These are phyloP conservation scores for Chalciporus chontae DNA, from an alignment of 768 basidiomycete species.

Conservation along the genomic window DNA sequence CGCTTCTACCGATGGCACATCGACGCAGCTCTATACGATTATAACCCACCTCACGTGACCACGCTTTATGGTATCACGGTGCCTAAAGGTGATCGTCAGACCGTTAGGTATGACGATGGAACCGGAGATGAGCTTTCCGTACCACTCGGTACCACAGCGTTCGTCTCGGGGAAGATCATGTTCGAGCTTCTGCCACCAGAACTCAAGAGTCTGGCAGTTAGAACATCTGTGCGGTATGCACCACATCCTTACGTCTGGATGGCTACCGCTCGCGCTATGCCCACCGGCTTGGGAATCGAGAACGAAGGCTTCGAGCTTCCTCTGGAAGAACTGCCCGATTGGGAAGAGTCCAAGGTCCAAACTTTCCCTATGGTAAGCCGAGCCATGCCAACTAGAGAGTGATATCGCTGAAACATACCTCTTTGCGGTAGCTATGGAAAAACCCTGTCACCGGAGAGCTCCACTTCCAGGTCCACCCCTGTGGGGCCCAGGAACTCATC, in stretches of 20 bases:
- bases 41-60: conserved; percentile 78
- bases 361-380: conserved; percentile 56
- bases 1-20: conserved; percentile 93
- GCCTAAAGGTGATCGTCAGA: conserved; percentile 62
- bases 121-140: conserved; percentile 80
- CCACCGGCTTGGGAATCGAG: conserved; percentile 83
- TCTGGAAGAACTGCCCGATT: conserved; percentile 67
- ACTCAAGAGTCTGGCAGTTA: conserved; percentile 77
- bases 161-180: conserved; percentile 78
- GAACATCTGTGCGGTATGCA: conserved; percentile 71
- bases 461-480: conserved; percentile 90
- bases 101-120: conserved; percentile 78
- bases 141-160: conserved; percentile 84
- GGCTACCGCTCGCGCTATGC: conserved; percentile 65
- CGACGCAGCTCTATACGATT: conserved; percentile 79
- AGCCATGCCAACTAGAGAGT: not conserved
- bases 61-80: conserved; percentile 78
- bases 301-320: conserved; percentile 70
- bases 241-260: conserved; percentile 93
- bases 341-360: conserved; percentile 77
- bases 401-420: not conserved
- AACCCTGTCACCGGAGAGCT: conserved; percentile 81
- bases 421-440: conserved; percentile 69
- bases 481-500: conserved; percentile 62
- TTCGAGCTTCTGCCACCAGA: conserved; percentile 72